Percentiles rank a stretch among this genome's conserved stretches.
Conservation (phyloP, 179 eudicot species). For the Actinidia polygama region DNA sequence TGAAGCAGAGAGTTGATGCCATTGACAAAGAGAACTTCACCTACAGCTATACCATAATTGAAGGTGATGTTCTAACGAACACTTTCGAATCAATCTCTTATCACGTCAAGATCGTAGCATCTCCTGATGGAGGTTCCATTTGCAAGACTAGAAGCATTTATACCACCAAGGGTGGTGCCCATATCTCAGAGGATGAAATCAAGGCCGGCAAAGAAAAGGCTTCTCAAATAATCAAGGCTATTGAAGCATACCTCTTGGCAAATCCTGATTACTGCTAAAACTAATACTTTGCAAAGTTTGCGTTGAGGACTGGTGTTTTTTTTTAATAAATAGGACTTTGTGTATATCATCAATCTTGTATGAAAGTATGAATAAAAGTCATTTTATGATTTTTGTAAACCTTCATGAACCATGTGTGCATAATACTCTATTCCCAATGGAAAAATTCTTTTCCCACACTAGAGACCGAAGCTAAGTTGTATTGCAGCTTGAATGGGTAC, state of each 20-base stretch:
- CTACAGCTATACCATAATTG: constrained; percentile 21
- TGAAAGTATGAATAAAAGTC: no score
- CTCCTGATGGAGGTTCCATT: constrained; percentile 17
- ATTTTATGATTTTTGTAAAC: no score
- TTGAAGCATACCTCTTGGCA: constrained; percentile 29
- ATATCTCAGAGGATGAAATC: constrained; percentile 25
- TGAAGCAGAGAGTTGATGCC: constrained; percentile 15
- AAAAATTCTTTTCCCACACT: no score
- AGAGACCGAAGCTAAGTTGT: no score
- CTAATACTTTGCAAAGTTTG: no score
- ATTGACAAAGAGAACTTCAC: constrained; percentile 21
- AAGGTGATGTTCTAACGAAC: constrained; percentile 5
- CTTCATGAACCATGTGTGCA: no score
- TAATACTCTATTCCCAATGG: no score
- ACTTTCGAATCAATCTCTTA: constrained; percentile 11
- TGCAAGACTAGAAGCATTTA: constrained; percentile 18
- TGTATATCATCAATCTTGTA: no score
- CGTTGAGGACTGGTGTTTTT: no score
- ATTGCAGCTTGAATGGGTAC: no score
- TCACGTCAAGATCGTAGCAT: constrained; percentile 21
- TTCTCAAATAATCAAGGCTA: constrained; percentile 21
- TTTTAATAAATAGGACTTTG: no score
- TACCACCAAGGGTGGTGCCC: background rate
- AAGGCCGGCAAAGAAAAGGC: constrained; percentile 21
- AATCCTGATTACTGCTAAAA: constrained; percentile 1